Conservation (phyloP, 306 rosid species). For the Abrus precatorius region DNA sequence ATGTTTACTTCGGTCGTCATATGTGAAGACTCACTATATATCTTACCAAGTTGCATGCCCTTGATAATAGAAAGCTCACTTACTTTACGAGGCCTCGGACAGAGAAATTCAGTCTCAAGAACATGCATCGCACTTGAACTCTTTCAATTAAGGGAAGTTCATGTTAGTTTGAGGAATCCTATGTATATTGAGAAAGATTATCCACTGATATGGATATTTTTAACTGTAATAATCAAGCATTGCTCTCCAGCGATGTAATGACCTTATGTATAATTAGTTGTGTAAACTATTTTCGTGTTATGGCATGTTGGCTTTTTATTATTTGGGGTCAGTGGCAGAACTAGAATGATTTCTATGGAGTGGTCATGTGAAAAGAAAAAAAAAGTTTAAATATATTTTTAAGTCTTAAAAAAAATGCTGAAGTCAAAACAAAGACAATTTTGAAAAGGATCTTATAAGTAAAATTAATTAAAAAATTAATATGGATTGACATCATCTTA, state of each 20-base stretch:
- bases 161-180: slow-evolving; percentile 45
- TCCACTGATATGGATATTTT: neutral
- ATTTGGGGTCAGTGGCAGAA: neutral
- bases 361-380: too few relatives aligned
- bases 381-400: too few relatives aligned
- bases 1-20: neutral
- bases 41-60: slow-evolving; percentile 47
- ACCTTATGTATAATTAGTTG: neutral
- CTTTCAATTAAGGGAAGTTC: slow-evolving; percentile 34
- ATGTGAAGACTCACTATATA: slow-evolving; percentile 43
- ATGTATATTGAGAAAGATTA: slow-evolving; percentile 13
- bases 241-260: neutral
- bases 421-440: too few relatives aligned
- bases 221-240: neutral
- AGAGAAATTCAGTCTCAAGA: slow-evolving; percentile 40
- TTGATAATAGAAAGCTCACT: slow-evolving; percentile 31
- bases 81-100: slow-evolving; percentile 5
- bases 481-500: too few relatives aligned
- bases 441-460: too few relatives aligned
- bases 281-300: neutral
- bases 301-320: slow-evolving; percentile 6
- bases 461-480: too few relatives aligned
- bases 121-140: slow-evolving; percentile 12
- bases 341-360: too few relatives aligned
- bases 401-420: too few relatives aligned